Conservation (phyloP, 495 filamentous ascomycete genomes). For the Podospora didyma region DNA sequence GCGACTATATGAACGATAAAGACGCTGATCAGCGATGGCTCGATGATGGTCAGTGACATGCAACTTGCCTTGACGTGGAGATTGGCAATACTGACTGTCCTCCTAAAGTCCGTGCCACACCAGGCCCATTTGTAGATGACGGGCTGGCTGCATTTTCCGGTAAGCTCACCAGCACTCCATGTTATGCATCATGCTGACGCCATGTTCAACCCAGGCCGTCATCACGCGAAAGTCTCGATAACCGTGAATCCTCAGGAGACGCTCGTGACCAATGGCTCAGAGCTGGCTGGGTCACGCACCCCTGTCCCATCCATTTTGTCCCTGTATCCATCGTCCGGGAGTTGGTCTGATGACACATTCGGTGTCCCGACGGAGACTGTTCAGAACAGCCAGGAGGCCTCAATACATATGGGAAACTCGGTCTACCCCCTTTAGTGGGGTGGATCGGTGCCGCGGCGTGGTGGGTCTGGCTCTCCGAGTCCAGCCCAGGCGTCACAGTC, state of each 20-base stretch:
- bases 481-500: constrained; percentile 5
- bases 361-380: neutral
- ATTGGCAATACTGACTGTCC: neutral
- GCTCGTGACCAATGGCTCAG: neutral
- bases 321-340: neutral
- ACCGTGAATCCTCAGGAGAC: neutral
- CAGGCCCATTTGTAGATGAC: constrained; percentile 4
- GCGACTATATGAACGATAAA: too few relatives aligned
- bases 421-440: constrained; percentile 6
- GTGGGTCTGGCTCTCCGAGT: neutral
- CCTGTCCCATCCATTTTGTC: too few relatives aligned
- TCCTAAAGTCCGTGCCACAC: constrained; percentile 3
- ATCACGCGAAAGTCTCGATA: neutral
- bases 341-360: neutral
- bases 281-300: neutral
- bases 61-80: too few relatives aligned
- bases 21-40: too few relatives aligned
- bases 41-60: too few relatives aligned
- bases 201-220: neutral
- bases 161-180: neutral
- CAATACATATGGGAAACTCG: constrained; percentile 4
- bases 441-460: neutral
- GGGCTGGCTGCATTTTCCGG: neutral
- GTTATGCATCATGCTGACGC: neutral
- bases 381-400: neutral